Percentiles rank a stretch among this genome's conserved stretches.
These are phyloP conservation scores for Mangifera indica DNA, from an alignment of 345 rosid genomes.

Conservation along the genomic window DNA sequence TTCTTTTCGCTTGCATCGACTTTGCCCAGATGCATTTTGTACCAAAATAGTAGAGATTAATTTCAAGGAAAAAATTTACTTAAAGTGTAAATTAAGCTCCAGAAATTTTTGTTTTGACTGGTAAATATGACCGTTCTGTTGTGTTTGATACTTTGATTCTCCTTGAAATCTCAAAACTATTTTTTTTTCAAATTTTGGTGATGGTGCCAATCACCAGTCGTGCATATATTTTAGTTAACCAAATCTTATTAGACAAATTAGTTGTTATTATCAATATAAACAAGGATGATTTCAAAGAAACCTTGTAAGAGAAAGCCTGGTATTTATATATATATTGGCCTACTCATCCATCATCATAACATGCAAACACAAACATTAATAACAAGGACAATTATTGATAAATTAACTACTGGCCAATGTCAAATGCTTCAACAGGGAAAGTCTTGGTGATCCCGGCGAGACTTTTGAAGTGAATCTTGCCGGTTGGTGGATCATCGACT, in stretches of 20 bases:
- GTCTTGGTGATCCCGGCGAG: conserved; percentile 58
- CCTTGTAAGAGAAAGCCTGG: background rate
- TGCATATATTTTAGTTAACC: no score
- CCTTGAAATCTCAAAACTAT: background rate
- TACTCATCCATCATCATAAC: background rate
- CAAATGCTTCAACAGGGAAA: conserved; percentile 51
- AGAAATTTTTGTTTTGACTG: background rate
- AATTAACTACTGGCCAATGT: conserved; percentile 19
- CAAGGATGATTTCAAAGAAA: background rate
- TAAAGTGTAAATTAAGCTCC: no score
- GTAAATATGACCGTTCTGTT: conserved; percentile 3
- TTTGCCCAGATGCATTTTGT: background rate
- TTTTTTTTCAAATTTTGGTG: no score
- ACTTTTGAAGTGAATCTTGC: conserved; percentile 55
- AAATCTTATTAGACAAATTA: no score
- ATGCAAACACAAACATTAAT: no score
- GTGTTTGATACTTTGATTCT: conserved; percentile 8
- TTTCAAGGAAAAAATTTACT: no score
- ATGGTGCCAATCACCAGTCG: no score
- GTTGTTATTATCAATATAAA: no score
- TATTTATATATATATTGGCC: background rate
- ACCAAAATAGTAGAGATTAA: no score
- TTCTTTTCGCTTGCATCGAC: background rate
- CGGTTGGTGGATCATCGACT: conserved; percentile 2
- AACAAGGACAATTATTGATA: background rate